Evolutionary conservation across 495 filamentous ascomycete genomes (phyloP).

Genomic region (Xylaria grammica): DNA sequence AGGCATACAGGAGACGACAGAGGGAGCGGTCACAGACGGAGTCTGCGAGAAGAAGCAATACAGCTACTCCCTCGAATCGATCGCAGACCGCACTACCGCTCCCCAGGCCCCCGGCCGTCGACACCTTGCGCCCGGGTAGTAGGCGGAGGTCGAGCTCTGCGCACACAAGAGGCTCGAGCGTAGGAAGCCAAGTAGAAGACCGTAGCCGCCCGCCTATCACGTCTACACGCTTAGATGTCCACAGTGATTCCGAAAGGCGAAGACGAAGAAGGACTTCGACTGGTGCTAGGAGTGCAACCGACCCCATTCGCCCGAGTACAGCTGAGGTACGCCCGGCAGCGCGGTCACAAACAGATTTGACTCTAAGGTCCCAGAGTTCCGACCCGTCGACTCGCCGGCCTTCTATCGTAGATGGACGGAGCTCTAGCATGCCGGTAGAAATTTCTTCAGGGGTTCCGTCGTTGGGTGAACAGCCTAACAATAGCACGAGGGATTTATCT

Average conservation of each 20-base stretch:
- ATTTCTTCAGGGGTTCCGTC: conserved; percentile 16
- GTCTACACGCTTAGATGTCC: conserved; percentile 51
- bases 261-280: conserved; percentile 49
- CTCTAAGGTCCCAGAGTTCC: conserved; percentile 48
- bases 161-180: conserved; percentile 46
- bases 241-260: conserved; percentile 44
- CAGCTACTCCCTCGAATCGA: conserved; percentile 39
- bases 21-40: conserved; percentile 49
- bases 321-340: conserved; percentile 49
- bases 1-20: conserved; percentile 79
- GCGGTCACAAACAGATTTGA: conserved; percentile 66
- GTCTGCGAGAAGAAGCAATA: conserved; percentile 47
- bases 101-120: conserved; percentile 36
- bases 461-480: conserved; percentile 9
- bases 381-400: conserved; percentile 33
- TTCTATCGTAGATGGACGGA: conserved; percentile 48
- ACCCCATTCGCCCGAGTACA: conserved; percentile 44
- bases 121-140: conserved; percentile 41
- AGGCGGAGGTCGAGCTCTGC: conserved; percentile 45
- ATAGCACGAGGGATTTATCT: conserved; percentile 33
- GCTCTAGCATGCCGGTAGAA: conserved; percentile 40
- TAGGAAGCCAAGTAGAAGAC: conserved; percentile 41
- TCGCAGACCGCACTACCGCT: conserved; percentile 33
- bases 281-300: conserved; percentile 49
- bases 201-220: conserved; percentile 52